Evolutionary conservation across 495 filamentous ascomycete species (phyloP).

Genomic region (Trichoderma erinaceum): DNA sequence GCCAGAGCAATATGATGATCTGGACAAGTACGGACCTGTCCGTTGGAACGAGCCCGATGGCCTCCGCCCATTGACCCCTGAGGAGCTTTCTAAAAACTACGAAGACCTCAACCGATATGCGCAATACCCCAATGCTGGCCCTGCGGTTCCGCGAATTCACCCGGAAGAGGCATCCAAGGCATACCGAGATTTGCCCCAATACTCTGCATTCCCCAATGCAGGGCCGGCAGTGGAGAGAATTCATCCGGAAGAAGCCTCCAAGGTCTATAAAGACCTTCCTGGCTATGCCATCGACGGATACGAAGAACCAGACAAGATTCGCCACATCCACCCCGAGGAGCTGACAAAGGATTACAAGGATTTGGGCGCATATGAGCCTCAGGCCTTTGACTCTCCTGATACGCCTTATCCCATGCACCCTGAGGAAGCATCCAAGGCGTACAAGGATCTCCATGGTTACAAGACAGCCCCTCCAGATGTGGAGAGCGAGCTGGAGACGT

Average conservation of each 20-base stretch:
- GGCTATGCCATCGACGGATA: constrained; percentile 18
- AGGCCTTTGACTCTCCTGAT: constrained; percentile 27
- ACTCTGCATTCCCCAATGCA: constrained; percentile 16
- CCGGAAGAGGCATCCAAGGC: constrained; percentile 14
- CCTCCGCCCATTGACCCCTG: constrained; percentile 6
- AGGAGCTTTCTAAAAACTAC: constrained; percentile 22
- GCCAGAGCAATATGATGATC: constrained; percentile 13
- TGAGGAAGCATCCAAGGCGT: constrained; percentile 13
- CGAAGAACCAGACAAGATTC: constrained; percentile 20
- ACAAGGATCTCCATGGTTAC: constrained; percentile 17
- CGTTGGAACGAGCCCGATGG: constrained; percentile 29
- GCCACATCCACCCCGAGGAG: constrained; percentile 18
- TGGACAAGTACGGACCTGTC: constrained; percentile 29
- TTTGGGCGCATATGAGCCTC: constrained; percentile 30
- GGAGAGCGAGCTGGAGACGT: constrained; percentile 22
- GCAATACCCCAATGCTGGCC: not conserved
- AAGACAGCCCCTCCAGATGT: constrained; percentile 11
- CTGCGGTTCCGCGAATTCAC: constrained; percentile 18
- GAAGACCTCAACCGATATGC: constrained; percentile 15
- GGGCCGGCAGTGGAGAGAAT: not conserved
- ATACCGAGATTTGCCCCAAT: constrained; percentile 26
- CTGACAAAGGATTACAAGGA: constrained; percentile 25
- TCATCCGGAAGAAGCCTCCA: constrained; percentile 8
- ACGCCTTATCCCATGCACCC: constrained; percentile 13
- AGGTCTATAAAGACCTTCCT: constrained; percentile 17